Evolutionary conservation across 169 alveolate species (phyloP).

Genomic region (Eimeria necatrix): DNA sequence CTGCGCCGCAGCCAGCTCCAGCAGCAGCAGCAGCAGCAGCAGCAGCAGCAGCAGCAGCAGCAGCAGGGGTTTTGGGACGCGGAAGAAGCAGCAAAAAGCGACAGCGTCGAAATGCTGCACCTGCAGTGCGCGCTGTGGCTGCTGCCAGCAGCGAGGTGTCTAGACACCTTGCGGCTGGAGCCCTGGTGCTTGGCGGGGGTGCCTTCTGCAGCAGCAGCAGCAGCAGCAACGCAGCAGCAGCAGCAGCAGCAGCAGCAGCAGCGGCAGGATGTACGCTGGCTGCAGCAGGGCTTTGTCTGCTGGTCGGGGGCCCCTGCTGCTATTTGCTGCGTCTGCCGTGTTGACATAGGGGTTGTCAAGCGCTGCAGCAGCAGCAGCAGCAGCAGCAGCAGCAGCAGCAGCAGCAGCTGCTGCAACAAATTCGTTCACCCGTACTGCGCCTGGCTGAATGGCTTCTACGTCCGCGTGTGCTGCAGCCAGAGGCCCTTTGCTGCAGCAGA

Average conservation of each 20-base stretch:
- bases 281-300: neutral
- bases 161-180: conserved; percentile 80
- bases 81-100: neutral
- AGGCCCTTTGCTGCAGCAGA: neutral
- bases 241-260: no score
- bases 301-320: neutral
- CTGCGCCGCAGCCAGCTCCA: neutral
- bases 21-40: conserved; percentile 27
- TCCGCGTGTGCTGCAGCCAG: neutral
- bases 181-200: conserved; percentile 70
- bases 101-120: conserved; percentile 69
- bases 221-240: neutral
- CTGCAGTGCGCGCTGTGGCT: conserved; percentile 79
- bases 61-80: conserved; percentile 29
- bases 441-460: neutral
- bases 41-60: conserved; percentile 36
- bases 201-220: neutral
- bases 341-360: neutral
- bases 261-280: neutral
- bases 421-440: conserved; percentile 11
- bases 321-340: neutral
- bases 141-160: conserved; percentile 80
- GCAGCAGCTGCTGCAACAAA: neutral
- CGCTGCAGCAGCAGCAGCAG: neutral
- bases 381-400: neutral